Conservation (phyloP, 1,139 yeast species). For the Debaryomyces sp. region DNA sequence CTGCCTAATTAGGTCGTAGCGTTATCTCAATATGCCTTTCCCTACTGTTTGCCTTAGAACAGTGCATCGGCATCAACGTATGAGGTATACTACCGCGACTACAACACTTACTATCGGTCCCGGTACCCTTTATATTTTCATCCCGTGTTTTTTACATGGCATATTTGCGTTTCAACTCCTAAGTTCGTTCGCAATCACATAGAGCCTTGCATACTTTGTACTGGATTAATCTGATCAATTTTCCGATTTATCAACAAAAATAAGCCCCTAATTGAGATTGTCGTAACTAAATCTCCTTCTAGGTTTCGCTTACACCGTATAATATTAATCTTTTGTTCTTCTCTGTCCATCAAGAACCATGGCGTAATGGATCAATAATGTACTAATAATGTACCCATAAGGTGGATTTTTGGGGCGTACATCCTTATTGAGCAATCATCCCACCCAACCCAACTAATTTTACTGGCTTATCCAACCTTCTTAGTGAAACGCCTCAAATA, state of each 20-base stretch:
- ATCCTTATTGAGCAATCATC: neutral
- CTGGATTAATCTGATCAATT: neutral
- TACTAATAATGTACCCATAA: no score
- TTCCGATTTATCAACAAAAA: neutral
- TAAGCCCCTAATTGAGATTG: neutral
- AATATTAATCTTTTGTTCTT: neutral
- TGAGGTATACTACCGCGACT: neutral
- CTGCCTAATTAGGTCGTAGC: neutral
- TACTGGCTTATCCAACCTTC: neutral
- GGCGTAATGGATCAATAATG: neutral
- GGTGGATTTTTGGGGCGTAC: neutral
- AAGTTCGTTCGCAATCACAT: neutral
- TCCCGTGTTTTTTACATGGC: neutral
- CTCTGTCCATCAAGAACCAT: neutral
- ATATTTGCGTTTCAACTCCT: neutral
- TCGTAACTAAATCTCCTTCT: neutral
- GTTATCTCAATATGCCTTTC: neutral
- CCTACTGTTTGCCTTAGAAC: neutral
- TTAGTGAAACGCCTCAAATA: neutral
- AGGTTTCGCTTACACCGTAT: neutral
- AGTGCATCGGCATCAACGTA: neutral
- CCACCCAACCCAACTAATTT: neutral
- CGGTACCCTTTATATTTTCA: neutral
- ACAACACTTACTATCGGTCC: neutral
- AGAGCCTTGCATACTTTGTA: neutral